phyloP scores from a whole-genome alignment of 2,329 filamentous ascomycete species.

The Apiospora aurea region DNA sequence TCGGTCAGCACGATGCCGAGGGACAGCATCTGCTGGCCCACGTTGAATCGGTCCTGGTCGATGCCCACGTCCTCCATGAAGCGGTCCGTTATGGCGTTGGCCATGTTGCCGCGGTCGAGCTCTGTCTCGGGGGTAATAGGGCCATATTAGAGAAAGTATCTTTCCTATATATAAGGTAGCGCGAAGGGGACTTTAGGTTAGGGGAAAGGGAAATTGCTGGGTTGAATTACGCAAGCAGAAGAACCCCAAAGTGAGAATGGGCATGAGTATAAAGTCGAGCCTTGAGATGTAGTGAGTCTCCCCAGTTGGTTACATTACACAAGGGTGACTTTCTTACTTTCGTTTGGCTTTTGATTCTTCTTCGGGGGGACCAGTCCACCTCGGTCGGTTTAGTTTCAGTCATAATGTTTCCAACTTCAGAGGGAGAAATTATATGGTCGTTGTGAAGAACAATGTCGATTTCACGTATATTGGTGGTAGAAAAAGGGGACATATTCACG shows the following conservation, averaged over 20 bases:
- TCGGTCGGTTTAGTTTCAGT: background rate
- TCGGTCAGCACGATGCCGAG: conserved; percentile 58
- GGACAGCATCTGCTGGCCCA: conserved; percentile 57
- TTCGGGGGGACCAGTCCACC: conserved; percentile 29
- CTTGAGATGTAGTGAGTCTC: background rate
- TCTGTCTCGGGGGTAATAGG: conserved; percentile 38
- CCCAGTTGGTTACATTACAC: background rate
- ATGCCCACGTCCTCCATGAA: conserved; percentile 59
- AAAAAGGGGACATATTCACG: background rate
- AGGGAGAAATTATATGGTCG: background rate
- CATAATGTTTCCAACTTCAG: background rate
- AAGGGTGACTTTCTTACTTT: conserved; percentile 27
- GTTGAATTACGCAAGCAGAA: conserved; percentile 28
- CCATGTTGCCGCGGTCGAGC: conserved; percentile 39
- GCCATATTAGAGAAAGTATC: background rate
- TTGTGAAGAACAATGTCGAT: background rate
- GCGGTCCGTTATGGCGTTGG: conserved; percentile 55
- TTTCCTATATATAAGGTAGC: background rate
- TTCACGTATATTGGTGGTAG: background rate
- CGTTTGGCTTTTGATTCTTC: conserved; percentile 31
- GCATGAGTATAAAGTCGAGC: conserved; percentile 25
- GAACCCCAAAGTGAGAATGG: conserved; percentile 25
- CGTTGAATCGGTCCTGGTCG: conserved; percentile 58
- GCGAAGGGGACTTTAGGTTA: background rate
- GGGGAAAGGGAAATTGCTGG: conserved; percentile 19